Evolutionary conservation across 179 eudicot genomes (phyloP).

Genomic region (Beta corolliflora): DNA sequence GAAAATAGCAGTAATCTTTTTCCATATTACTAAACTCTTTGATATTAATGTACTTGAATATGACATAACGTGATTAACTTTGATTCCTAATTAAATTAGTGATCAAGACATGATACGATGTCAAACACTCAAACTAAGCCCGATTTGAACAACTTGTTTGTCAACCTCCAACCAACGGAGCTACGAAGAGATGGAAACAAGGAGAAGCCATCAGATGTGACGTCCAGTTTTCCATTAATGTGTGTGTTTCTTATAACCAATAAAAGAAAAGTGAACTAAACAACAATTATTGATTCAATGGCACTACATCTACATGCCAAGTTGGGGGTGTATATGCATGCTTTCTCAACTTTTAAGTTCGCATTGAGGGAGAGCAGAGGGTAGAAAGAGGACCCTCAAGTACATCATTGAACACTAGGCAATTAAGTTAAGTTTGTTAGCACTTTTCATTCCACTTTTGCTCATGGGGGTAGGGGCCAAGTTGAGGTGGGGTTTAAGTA

Average conservation of each 20-base stretch:
- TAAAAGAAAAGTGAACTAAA: background rate
- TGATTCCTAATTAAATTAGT: no score
- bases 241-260: background rate
- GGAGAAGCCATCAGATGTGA: no score
- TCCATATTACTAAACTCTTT: no score
- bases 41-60: no score
- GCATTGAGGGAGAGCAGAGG: background rate
- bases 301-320: background rate
- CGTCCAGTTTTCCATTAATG: no score
- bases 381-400: background rate
- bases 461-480: conserved; percentile 16
- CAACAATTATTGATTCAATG: background rate
- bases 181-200: no score
- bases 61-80: no score
- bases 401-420: background rate
- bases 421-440: background rate
- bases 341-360: background rate
- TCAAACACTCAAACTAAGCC: no score
- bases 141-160: no score
- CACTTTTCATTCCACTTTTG: background rate
- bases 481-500: background rate
- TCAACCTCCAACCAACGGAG: no score
- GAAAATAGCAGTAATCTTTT: no score
- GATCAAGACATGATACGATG: no score
- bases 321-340: background rate